phyloP scores from a whole-genome alignment of 2,329 filamentous ascomycete genomes.

The Botrytis cinerea region DNA sequence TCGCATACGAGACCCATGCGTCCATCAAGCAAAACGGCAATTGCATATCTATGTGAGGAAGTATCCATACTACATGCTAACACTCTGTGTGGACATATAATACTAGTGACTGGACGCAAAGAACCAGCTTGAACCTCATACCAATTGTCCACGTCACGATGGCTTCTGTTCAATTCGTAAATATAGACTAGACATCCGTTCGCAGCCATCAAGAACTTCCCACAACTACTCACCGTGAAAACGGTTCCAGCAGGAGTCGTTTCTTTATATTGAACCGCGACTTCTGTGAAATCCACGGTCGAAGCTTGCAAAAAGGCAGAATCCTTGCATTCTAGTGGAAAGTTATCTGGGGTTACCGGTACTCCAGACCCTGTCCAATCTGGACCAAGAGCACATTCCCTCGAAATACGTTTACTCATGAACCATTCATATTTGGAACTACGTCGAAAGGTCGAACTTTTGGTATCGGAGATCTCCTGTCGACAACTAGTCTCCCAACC shows the following conservation, averaged over 20 bases:
- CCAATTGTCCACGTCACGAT: conserved; percentile 13
- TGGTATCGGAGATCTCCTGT: conserved; percentile 16
- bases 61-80: conserved; percentile 65
- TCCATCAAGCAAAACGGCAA: conserved; percentile 61
- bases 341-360: neutral
- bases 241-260: conserved; percentile 33
- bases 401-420: conserved; percentile 47
- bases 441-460: conserved; percentile 23
- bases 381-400: conserved; percentile 46
- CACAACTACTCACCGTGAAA: conserved; percentile 56
- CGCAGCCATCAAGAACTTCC: conserved; percentile 57
- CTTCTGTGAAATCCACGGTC: conserved; percentile 44
- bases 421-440: conserved; percentile 38
- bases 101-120: conserved; percentile 51
- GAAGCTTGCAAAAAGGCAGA: conserved; percentile 43
- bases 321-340: conserved; percentile 11
- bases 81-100: conserved; percentile 58
- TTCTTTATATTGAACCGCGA: conserved; percentile 38
- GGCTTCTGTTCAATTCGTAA: conserved; percentile 47
- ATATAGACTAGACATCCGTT: conserved; percentile 57
- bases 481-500: conserved; percentile 53
- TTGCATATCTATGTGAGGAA: conserved; percentile 53
- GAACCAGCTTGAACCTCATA: conserved; percentile 33
- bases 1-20: conserved; percentile 64
- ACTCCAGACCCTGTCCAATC: conserved; percentile 39